Percentiles rank a stretch among this genome's conserved stretches.
phyloP scores from a whole-genome alignment of 495 filamentous ascomycete genomes.

The Talaromyces adpressus region DNA sequence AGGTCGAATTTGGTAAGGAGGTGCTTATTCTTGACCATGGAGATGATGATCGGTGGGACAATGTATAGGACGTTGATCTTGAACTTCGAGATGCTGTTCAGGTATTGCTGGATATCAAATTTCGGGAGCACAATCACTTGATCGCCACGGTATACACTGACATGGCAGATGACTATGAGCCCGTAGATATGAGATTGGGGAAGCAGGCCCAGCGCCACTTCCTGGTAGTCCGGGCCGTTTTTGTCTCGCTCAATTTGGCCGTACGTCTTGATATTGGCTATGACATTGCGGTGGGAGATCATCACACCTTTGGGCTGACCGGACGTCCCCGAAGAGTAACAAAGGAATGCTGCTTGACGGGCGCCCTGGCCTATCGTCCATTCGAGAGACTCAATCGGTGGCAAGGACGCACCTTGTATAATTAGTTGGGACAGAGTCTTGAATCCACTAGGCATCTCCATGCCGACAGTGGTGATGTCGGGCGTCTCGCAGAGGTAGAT shows the following conservation, averaged over 20 bases:
- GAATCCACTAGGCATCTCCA: slow-evolving; percentile 42
- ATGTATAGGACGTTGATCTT: slow-evolving; percentile 66
- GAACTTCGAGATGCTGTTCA: slow-evolving; percentile 62
- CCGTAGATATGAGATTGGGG: slow-evolving; percentile 85
- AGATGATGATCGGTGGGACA: slow-evolving; percentile 81
- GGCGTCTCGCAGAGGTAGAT: slow-evolving; percentile 71
- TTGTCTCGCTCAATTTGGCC: slow-evolving; percentile 28
- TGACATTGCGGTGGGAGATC: slow-evolving; percentile 85
- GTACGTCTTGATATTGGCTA: slow-evolving; percentile 59
- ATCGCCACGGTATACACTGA: slow-evolving; percentile 68
- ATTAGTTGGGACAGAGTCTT: slow-evolving; percentile 70
- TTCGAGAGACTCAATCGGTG: slow-evolving; percentile 53
- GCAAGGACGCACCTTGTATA: slow-evolving; percentile 52
- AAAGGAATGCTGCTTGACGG: slow-evolving; percentile 72
- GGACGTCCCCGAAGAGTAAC: slow-evolving; percentile 85
- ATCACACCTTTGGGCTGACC: slow-evolving; percentile 77
- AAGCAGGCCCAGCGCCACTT: slow-evolving; percentile 65
- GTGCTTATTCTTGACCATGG: slow-evolving; percentile 61
- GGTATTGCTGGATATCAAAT: slow-evolving; percentile 63
- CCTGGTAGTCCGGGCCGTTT: slow-evolving; percentile 14
- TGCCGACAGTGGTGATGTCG: slow-evolving; percentile 36
- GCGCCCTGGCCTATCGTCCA: slow-evolving; percentile 72
- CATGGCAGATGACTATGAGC: slow-evolving; percentile 68
- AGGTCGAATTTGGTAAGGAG: slow-evolving; percentile 65
- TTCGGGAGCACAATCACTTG: slow-evolving; percentile 71